phyloP scores from a whole-genome alignment of 164 flowering plant species.

The Magnolia changhungtana region DNA sequence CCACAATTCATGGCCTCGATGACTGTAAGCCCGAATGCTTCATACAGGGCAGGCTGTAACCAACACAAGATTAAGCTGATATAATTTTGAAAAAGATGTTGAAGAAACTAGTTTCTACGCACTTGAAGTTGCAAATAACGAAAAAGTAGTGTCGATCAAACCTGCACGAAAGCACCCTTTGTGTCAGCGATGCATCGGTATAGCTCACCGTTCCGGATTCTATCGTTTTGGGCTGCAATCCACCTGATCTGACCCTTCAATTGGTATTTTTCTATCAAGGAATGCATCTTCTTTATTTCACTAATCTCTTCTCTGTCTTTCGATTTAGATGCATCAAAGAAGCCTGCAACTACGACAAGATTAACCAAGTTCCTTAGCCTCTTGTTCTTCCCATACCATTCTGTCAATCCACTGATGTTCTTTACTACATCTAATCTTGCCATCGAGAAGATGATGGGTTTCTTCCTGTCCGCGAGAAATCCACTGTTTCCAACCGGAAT shows the following conservation, averaged over 20 bases:
- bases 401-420: slow-evolving; percentile 75
- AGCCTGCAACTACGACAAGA: slow-evolving; percentile 84
- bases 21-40: slow-evolving; percentile 93
- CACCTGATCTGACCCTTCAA: slow-evolving; percentile 82
- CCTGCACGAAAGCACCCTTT: slow-evolving; percentile 84
- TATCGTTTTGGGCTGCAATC: slow-evolving; percentile 90
- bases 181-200: slow-evolving; percentile 87
- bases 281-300: slow-evolving; percentile 85
- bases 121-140: neutral
- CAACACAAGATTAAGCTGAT: neutral
- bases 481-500: slow-evolving; percentile 52
- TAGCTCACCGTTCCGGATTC: slow-evolving; percentile 74
- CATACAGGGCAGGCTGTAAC: slow-evolving; percentile 72
- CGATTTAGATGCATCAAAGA: slow-evolving; percentile 77
- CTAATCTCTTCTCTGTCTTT: slow-evolving; percentile 91
- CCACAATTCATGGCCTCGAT: slow-evolving; percentile 98
- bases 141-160: neutral
- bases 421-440: slow-evolving; percentile 95
- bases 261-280: slow-evolving; percentile 60
- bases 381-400: slow-evolving; percentile 88
- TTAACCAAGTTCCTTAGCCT: slow-evolving; percentile 66
- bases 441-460: slow-evolving; percentile 96
- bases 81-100: neutral
- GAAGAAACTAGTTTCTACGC: neutral
- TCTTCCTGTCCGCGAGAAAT: slow-evolving; percentile 64